Evolutionary conservation across 805 yeast genomes (phyloP).

Genomic region (Candida broadrunensis): DNA sequence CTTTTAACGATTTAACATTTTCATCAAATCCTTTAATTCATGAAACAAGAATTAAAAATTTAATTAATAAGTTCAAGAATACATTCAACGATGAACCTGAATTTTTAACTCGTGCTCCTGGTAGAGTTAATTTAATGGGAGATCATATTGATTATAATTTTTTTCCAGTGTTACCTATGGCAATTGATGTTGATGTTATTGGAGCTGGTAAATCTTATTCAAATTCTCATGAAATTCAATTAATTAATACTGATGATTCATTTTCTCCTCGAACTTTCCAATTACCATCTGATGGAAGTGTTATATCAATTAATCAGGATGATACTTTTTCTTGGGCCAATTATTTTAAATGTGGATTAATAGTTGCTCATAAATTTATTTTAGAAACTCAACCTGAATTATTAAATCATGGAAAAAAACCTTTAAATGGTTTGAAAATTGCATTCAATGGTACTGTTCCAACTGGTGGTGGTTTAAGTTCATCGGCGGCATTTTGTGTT

Average conservation of each 20-base stretch:
- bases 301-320: constrained; percentile 42
- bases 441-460: constrained; percentile 66
- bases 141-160: constrained; percentile 72
- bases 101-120: constrained; percentile 65
- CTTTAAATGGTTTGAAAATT: constrained; percentile 48
- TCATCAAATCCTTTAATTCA: constrained; percentile 29
- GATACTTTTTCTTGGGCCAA: constrained; percentile 59
- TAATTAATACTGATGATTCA: constrained; percentile 29
- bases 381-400: constrained; percentile 24
- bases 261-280: constrained; percentile 36
- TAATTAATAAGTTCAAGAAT: constrained; percentile 19
- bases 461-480: constrained; percentile 67
- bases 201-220: constrained; percentile 31
- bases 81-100: constrained; percentile 31
- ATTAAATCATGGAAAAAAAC: constrained; percentile 4
- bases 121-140: constrained; percentile 71
- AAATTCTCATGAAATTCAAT: constrained; percentile 22
- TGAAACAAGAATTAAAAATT: constrained; percentile 20
- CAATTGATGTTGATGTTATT: constrained; percentile 60
- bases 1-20: constrained; percentile 29
- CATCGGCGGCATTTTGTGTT: constrained; percentile 71
- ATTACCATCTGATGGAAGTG: constrained; percentile 38
- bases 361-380: constrained; percentile 54
- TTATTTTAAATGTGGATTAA: constrained; percentile 63
- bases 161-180: constrained; percentile 71